Base-by-base conservation (phyloP, 352 stramenopile species). In the Pythium chondricola region DNA sequence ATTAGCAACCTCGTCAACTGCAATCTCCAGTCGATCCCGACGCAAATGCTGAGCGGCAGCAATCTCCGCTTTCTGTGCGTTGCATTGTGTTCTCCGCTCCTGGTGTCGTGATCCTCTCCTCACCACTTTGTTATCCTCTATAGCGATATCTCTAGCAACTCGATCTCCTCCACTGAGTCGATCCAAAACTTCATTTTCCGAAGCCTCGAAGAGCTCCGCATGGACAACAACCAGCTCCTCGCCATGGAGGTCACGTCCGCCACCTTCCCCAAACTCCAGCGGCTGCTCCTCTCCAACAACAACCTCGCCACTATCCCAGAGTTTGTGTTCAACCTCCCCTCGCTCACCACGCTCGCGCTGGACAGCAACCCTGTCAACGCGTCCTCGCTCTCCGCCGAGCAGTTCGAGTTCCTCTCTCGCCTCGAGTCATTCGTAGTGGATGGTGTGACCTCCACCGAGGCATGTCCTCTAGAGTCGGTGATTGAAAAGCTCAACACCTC, bases 1-100 rank as follows among this genome's bases (percentile, higher is more conserved):
- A 39, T 3, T 35, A 88, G 76, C 46, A 61, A 63, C 27, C 71
- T 88, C 54, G 81, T 75, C 63, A 83, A 85, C 54, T 88, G 77
- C 64, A 76, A 67, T 17, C 63, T 88, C 25, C 67, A 60, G 57
- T 54, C 63, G n/a, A 79, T 88, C 39, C 77, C 77, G 3, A 72
- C 62, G 0, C 53, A 71, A 51, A 69, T 78, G 17, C 29, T 83
- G 2, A 61, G 63, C 22, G 74, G 77, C 14, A 45, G 49, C 29
- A 62, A 60, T 11, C 57, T 88, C 38, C 69, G 57, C 32, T 43
- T 67, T 16, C 49, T 88, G 77, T 88, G 83, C 58, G 74, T 76
- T 6, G 14, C 25, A 31, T 8, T 4, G 8, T 21, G 30, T 24
- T n/a, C 46, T 11, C 14, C 21, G 20, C 31, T 13, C 8, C 13